Base-by-base conservation (phyloP, 805 yeast species). In the Suhomyces sp. region DNA sequence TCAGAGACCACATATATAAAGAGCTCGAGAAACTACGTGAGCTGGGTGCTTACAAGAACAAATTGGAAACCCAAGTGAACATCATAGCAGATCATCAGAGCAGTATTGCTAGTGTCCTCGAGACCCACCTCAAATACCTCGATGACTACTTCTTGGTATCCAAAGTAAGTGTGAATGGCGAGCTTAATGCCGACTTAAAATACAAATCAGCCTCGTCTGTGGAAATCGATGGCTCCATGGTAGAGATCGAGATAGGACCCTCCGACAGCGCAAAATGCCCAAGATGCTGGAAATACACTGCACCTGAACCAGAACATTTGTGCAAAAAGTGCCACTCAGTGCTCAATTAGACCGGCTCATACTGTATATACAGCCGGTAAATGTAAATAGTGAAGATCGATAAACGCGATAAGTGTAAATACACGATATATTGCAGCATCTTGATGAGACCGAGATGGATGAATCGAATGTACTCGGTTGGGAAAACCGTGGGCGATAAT, bases 261-360 rank as follows among this genome's bases (percentile, higher is more conserved):
- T 78, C 90, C 0, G 49, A 60, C 0, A 62, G 72, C 1, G 69
- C 71, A 48, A 91, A 91, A 61, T 94, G 99, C 65, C 96, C 97
- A 6, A 80, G 99, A 64, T 94, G 99, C 69, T 94, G 99, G 99
- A 89, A 89, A 61, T 84, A 71, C 63, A 81, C 80, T 6, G 73
- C 96, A 0, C 67, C 61, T 0, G 59, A 55, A 0, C 83, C 77
- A 33, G 82, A 82, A 9, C 66, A 65, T 1, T 70, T 91, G 25
- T 93, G 99, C 66, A 41, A 49, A 1, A 79, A 94, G 58, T 93
- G 98, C 70, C 67, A 69, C 10, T 56, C 59, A 1, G 84, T 78
- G 29, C 61, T 72, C 74, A 71, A 68, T 20, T 41, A 41, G n/a
- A 22, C n/a, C 40, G 17, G 19, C 20, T 5, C 12, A 19, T 37